Conservation (phyloP, 2,329 filamentous ascomycete genomes). For the Claviceps capensis region DNA sequence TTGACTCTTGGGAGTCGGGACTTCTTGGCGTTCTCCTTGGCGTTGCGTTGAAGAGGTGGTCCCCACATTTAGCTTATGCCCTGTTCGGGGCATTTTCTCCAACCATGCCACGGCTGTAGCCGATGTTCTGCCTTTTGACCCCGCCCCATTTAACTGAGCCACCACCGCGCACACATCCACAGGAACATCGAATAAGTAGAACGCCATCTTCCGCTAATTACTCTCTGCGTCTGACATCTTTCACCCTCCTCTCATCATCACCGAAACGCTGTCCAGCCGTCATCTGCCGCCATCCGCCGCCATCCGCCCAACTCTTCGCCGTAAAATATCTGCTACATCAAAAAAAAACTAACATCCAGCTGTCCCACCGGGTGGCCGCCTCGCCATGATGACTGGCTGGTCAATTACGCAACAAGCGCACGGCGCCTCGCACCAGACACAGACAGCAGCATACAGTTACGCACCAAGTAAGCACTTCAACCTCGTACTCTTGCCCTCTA, state of each 20-base stretch:
- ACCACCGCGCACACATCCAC: neutral
- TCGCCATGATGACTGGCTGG: slow-evolving; percentile 24
- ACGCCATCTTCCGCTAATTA: neutral
- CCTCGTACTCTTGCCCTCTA: neutral
- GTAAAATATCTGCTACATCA: neutral
- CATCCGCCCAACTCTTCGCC: neutral
- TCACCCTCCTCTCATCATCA: neutral
- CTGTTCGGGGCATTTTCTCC: too few relatives aligned
- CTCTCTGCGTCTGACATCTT: neutral
- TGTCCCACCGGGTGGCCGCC: neutral
- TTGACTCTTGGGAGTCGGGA: too few relatives aligned
- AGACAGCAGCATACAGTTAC: slow-evolving; percentile 24
- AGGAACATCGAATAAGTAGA: neutral
- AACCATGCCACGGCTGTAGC: neutral
- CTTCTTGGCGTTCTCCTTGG: too few relatives aligned
- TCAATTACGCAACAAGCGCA: slow-evolving; percentile 24
- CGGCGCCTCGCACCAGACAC: slow-evolving; percentile 25
- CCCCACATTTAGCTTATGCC: neutral
- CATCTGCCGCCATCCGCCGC: neutral
- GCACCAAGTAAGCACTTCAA: slow-evolving; percentile 21
- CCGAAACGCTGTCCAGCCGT: neutral
- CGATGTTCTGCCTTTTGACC: neutral
- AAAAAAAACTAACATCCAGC: slow-evolving; percentile 5
- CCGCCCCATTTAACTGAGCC: neutral
- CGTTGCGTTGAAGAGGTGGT: neutral